A percentile compares a stretch with the other conserved stretches of the same genome.
phyloP scores from a whole-genome alignment of 345 rosid genomes.

The Citrus mangshanensis region DNA sequence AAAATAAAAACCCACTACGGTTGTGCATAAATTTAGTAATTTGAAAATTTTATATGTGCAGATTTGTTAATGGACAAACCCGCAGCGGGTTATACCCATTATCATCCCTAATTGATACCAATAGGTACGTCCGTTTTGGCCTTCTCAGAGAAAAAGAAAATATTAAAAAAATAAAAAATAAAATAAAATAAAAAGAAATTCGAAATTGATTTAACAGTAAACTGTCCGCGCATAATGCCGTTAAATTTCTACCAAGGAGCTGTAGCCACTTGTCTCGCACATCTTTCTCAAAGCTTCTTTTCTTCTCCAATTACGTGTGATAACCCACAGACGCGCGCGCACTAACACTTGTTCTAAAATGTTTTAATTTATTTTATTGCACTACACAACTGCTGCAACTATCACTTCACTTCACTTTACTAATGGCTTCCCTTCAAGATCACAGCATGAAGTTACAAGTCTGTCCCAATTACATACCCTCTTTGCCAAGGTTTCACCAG shows the following conservation, averaged over 20 bases:
- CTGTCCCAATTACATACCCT: background rate
- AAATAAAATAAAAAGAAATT: background rate
- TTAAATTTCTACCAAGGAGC: background rate
- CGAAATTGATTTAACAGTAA: background rate
- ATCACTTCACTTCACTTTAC: background rate
- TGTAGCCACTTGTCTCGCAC: background rate
- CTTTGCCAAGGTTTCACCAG: conserved; percentile 5
- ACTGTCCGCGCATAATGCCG: background rate
- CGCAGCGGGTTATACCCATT: no score
- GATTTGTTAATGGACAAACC: no score
- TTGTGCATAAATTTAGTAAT: no score
- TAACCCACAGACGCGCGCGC: background rate
- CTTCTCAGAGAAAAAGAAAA: no score
- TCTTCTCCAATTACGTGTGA: background rate
- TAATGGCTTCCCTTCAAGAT: conserved; percentile 32
- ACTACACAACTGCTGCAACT: background rate
- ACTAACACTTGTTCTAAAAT: background rate
- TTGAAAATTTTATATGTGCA: no score
- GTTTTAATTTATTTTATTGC: background rate
- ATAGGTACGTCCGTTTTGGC: rapidly evolving
- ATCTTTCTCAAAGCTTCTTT: conserved; percentile 1
- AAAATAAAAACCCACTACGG: no score
- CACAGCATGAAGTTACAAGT: conserved; percentile 15
- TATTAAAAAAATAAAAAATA: no score
- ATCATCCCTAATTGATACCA: no score